Evolutionary conservation across 331 rosid species (phyloP), one percentile per base, ranked within the genome.

Genomic region (Rosa hybrid): DNA sequence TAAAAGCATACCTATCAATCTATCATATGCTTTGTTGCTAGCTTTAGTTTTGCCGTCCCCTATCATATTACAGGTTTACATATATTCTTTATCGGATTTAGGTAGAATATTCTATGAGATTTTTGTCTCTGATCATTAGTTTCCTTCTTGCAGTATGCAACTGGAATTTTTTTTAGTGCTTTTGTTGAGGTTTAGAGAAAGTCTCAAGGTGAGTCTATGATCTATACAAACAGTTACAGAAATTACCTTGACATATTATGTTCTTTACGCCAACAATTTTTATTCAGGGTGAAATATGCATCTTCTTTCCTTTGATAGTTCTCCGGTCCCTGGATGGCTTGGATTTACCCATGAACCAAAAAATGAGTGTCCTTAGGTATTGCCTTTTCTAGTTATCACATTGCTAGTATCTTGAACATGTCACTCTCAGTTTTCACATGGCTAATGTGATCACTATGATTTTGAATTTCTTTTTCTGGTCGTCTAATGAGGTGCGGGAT

Each of bases 261-360:
- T 77, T 27, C 77, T 71, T 65, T 74, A 76, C 77, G 13, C 59
- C 74, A 39, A 71, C 77, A 71, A 45, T 45, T 82, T 86, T 87
- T 84, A 88, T 88, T 49, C 94, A 95, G 99, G 99, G 97, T 74
- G 99, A 95, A 93, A 95, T 95, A 83, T 81, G 30, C 30, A 83
- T 95, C 85, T 93, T 92, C 87, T 95, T 93, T 89, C 99, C 99
- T 74, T 76, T 95, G 92, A 89, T 95, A 82, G 91, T 95, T 34
- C 38, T 34, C 38, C 38, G 38, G 38, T 34, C 38, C 38, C 38
- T 34, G 38, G 38, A 34, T 34, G 4, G 38, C 38, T 34, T 34
- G 38, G 3, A 34, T 34, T 34, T 34, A 34, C 38, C 38, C 38
- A 34, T 88, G 84, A 91, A 85, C 88, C 98, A 88, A 84, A 95